Evolutionary conservation across 2,329 filamentous ascomycete genomes (phyloP), one percentile per base, ranked within the genome.

Genomic region (Hypoxylon sp.): DNA sequence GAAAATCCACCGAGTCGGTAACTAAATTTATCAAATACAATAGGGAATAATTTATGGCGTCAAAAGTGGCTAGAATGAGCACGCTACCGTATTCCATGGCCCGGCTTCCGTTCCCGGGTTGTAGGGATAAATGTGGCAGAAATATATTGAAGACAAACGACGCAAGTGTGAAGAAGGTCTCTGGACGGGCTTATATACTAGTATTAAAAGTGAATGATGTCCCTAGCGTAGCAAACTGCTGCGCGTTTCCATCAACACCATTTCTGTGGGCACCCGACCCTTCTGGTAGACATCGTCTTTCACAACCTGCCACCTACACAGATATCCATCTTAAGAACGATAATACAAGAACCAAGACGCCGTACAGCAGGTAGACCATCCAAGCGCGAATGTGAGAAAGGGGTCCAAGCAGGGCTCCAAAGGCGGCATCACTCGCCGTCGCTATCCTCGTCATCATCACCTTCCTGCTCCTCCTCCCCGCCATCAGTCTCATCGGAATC

Each of bases 401-500:
- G 6, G 11, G 13, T 17, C 30, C 14, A 54, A 40, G 30, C n/a
- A 5, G 51, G 42, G n/a, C 40, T 42, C 6, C 20, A 11, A 22
- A 11, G 46, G n/a, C 6, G n/a, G 17, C 25, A 14, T 30, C 3
- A 20, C 30, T 17, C n/a, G 3, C 20, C 56, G 46, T 61, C 50
- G n/a, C 27, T 46, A 6, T 61, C 56, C 10, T 53, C 49, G 6
- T 8, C 62, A 11, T 30, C 42, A 3, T n/a, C 66, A 7, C 44
- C 57, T 10, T 64, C 59, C 11, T 37, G 27, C 31, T 14, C 63
- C 14, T 69, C 72, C 10, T 69, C 66, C 1, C 68, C 71, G 11
- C 71, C 71, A 0, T 54, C 75, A 6, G 56, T 54, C 8, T 72
- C 72, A 22, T 82, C 81, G 4, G 78, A 76, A 10, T 82, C 82